A percentile compares a stretch with the other conserved stretches of the same genome.
Conservation (phyloP, 768 basidiomycete species). For the Mycena rebaudengoi region DNA sequence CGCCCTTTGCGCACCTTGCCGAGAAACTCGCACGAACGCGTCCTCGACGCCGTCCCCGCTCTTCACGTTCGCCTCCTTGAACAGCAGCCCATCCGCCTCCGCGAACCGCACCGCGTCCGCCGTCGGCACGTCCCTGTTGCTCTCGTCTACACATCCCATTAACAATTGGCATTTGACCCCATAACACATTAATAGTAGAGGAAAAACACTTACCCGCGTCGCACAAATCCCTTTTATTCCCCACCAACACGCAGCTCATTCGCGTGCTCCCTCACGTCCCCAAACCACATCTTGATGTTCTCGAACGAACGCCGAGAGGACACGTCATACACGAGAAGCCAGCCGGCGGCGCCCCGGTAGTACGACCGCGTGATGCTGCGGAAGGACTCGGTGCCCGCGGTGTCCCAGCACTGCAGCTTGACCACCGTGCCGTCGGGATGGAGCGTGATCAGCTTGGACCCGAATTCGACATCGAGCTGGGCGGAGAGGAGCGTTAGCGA, state of each 20-base stretch:
- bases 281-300: constrained; percentile 81
- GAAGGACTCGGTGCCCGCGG: constrained; percentile 90
- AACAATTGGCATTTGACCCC: no score
- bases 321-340: constrained; percentile 91
- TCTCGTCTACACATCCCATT: constrained; percentile 24
- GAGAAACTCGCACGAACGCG: constrained; percentile 82
- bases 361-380: constrained; percentile 89
- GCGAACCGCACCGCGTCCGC: constrained; percentile 83
- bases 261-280: constrained; percentile 86
- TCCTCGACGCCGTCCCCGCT: constrained; percentile 84
- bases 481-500: not conserved
- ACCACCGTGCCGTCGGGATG: constrained; percentile 80
- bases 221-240: constrained; percentile 88
- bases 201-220: constrained; percentile 39
- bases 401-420: constrained; percentile 91
- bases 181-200: not conserved
- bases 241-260: constrained; percentile 93
- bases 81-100: constrained; percentile 80
- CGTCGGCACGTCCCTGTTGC: constrained; percentile 61
- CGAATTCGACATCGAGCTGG: constrained; percentile 93
- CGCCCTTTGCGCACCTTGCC: constrained; percentile 78
- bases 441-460: constrained; percentile 85
- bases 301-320: constrained; percentile 75
- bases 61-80: constrained; percentile 90
- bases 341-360: constrained; percentile 87